These are phyloP conservation scores for Pyropia yezoensis DNA, from an alignment of 23 red algal species.

Conservation along the genomic window DNA sequence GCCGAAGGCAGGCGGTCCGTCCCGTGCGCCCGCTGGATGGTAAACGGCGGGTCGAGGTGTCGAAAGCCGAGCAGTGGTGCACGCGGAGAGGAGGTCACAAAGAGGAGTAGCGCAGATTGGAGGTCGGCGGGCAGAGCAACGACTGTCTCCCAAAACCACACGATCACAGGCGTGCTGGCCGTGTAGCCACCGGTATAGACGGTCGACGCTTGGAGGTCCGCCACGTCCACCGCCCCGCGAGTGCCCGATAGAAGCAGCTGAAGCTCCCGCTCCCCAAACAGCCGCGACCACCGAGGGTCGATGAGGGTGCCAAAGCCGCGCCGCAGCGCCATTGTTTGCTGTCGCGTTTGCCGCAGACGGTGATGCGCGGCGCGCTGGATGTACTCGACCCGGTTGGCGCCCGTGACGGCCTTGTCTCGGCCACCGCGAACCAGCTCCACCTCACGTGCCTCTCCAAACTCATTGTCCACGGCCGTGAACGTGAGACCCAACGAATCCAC, in stretches of 20 bases:
- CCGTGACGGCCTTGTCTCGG: conserved; percentile 56
- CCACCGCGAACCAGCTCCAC: conserved; percentile 69
- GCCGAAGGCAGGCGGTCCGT: conserved; percentile 84
- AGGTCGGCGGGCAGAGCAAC: conserved; percentile 55
- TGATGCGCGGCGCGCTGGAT: conserved; percentile 83
- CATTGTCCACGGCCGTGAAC: conserved; percentile 85
- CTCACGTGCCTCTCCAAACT: conserved; percentile 61
- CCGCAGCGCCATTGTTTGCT: conserved; percentile 73
- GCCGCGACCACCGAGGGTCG: conserved; percentile 53
- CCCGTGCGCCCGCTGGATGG: conserved; percentile 89
- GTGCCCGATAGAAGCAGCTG: conserved; percentile 79
- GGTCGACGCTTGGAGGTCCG: conserved; percentile 60
- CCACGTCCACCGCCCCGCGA: conserved; percentile 55
- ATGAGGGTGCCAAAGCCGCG: conserved; percentile 81
- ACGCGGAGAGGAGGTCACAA: conserved; percentile 90
- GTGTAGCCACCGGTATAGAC: conserved; percentile 86
- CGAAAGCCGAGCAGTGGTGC: conserved; percentile 94
- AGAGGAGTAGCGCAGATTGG: conserved; percentile 74
- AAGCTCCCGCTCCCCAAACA: conserved; percentile 83
- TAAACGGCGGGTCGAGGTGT: conserved; percentile 81
- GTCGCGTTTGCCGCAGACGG: conserved; percentile 81
- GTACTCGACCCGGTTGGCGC: conserved; percentile 88
- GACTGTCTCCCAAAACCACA: conserved; percentile 82
- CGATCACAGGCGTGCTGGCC: conserved; percentile 56
- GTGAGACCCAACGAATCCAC: conserved; percentile 76